Evolutionary conservation across 2,329 filamentous ascomycete genomes (phyloP), one percentile per base, ranked within the genome.

Genomic region (Aspergillus phoenicis): DNA sequence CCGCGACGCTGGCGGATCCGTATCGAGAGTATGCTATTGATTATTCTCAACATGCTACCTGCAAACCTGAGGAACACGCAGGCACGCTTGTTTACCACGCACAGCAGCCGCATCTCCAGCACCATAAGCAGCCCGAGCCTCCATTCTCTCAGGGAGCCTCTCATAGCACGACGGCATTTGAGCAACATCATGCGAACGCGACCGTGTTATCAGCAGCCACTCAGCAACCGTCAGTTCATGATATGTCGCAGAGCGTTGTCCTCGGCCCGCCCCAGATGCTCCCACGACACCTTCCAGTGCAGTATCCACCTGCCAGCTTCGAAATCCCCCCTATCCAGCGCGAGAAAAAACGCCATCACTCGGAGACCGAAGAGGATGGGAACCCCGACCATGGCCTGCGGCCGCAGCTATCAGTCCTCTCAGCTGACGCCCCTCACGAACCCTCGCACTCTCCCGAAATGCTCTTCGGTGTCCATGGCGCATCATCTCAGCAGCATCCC

Each of bases 1-100:
- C 82, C 83, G 85, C 81, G 85, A 89, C 85, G 82, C 86, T 90
- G 86, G 87, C 87, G 84, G 84, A 86, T 84, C 87, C 88, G 79
- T 91, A 91, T 83, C 86, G 87, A 84, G 86, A 88, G 82, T 89
- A 89, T 83, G 85, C 89, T 85, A 87, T 90, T 84, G 86, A 89
- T 77, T 91, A 90, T 81, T 84, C 87, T 80, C 82, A 86, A 76
- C 88, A 89, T 81, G 85, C 84, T 74, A 83, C 83, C 79, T 85
- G 88, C 81, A 80, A 86, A 80, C 83, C 83, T 78, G 83, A 86
- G 75, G 86, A 88, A 77, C 83, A 82, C 75, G 85, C 89, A 75
- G 82, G 84, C 75, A 81, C 85, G 74, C 85, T 89, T 75, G 79
- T 84, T 70, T 90, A 89, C 80, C 85, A 87, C 72, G 71, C 83